Conservation (phyloP, 2,329 filamentous ascomycete species). For the Penicillium sp. region DNA sequence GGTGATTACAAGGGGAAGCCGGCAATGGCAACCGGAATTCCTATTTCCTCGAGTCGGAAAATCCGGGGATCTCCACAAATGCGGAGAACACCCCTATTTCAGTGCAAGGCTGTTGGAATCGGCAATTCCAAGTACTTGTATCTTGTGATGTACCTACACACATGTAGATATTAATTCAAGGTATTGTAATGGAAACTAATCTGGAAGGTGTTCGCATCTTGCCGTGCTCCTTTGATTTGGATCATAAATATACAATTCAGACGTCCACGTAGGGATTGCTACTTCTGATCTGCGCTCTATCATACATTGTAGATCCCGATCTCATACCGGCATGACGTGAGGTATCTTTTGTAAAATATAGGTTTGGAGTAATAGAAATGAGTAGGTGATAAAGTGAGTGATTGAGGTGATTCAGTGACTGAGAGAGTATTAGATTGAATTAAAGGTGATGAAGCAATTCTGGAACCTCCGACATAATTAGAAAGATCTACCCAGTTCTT, state of each 20-base stretch:
- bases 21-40: neutral
- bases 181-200: neutral
- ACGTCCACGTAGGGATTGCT: neutral
- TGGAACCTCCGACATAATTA: neutral
- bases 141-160: too few relatives aligned
- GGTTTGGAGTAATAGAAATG: neutral
- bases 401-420: neutral
- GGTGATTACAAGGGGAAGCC: neutral
- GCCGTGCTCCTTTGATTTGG: neutral
- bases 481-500: neutral
- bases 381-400: too few relatives aligned
- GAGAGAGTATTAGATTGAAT: too few relatives aligned
- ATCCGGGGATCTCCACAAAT: constrained; percentile 22
- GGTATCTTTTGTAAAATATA: neutral
- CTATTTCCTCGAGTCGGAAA: neutral
- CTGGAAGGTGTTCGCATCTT: neutral
- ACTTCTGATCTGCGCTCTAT: neutral
- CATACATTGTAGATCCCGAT: neutral
- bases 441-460: neutral
- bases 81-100: constrained; percentile 5
- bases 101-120: constrained; percentile 10
- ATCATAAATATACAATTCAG: too few relatives aligned
- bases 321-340: neutral
- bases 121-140: constrained; percentile 8
- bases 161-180: too few relatives aligned